Conservation (phyloP, 768 basidiomycete species). For the Xerocomus brunneocitrinus region DNA sequence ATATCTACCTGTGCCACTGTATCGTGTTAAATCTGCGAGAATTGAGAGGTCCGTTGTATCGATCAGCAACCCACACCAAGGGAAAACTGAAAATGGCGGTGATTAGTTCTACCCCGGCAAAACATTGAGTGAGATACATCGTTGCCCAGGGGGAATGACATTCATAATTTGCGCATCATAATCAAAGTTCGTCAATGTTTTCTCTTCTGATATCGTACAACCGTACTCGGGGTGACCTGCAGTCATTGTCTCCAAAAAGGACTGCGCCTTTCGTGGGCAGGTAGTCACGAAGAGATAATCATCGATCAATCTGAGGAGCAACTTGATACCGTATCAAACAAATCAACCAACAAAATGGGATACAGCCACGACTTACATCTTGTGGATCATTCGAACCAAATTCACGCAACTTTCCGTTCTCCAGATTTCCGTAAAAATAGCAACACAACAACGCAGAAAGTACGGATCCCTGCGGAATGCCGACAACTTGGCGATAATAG, state of each 20-base stretch:
- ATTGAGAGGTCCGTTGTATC: conserved; percentile 74
- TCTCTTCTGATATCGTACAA: conserved; percentile 82
- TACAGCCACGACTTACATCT: conserved; percentile 47
- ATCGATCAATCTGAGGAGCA: conserved; percentile 84
- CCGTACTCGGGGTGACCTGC: conserved; percentile 92
- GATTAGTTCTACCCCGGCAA: neutral
- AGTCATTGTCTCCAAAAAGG: conserved; percentile 75
- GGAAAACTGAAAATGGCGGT: conserved; percentile 56
- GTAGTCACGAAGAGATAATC: conserved; percentile 91
- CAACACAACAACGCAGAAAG: conserved; percentile 91
- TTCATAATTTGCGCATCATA: conserved; percentile 50
- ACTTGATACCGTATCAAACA: conserved; percentile 36
- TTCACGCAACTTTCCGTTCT: conserved; percentile 42
- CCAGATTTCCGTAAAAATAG: conserved; percentile 92
- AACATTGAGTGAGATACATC: conserved; percentile 28
- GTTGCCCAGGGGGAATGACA: conserved; percentile 44
- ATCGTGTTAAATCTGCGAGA: conserved; percentile 72
- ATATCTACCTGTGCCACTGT: conserved; percentile 51
- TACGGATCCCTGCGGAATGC: conserved; percentile 97
- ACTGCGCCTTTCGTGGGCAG: conserved; percentile 48
- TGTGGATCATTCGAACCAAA: conserved; percentile 46
- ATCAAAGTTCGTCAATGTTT: conserved; percentile 87
- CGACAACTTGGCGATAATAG: conserved; percentile 85
- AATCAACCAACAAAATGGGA: neutral
- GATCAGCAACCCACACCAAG: conserved; percentile 90